Conservation (phyloP, 306 rosid species). For the Cicer chorassanicum region DNA sequence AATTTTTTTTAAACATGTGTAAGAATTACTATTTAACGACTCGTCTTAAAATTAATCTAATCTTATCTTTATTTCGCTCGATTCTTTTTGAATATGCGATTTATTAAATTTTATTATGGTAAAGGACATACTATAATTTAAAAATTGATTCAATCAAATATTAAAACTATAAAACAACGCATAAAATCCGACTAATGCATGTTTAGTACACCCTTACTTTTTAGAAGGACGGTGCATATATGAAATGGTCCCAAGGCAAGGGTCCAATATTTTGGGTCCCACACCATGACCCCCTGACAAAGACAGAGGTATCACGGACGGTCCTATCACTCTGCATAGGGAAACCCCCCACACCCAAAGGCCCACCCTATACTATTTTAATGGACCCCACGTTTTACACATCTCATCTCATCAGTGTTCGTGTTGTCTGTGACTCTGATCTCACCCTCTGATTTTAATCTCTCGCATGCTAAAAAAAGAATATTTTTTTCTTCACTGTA, state of each 20-base stretch:
- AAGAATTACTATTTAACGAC: no score
- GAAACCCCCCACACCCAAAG: slow-evolving; percentile 41
- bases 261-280: slow-evolving; percentile 51
- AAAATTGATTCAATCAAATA: no score
- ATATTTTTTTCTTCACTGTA: slow-evolving; percentile 42
- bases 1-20: no score
- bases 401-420: slow-evolving; percentile 12
- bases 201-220: background rate
- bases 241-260: slow-evolving; percentile 32
- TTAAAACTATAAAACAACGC: no score
- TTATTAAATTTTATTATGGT: no score
- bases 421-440: slow-evolving; percentile 39
- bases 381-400: slow-evolving; percentile 44
- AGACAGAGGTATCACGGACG: slow-evolving; percentile 83
- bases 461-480: slow-evolving; percentile 53
- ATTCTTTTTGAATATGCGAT: no score
- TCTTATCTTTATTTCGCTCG: rapidly evolving
- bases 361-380: slow-evolving; percentile 13
- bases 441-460: slow-evolving; percentile 43
- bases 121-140: rapidly evolving
- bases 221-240: slow-evolving; percentile 50
- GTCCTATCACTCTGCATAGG: slow-evolving; percentile 70
- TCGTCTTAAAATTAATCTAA: no score
- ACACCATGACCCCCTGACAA: slow-evolving; percentile 30
- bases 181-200: no score